phyloP scores from a whole-genome alignment of 2,329 filamentous ascomycete species.

The Ceratocystis huliohia region DNA sequence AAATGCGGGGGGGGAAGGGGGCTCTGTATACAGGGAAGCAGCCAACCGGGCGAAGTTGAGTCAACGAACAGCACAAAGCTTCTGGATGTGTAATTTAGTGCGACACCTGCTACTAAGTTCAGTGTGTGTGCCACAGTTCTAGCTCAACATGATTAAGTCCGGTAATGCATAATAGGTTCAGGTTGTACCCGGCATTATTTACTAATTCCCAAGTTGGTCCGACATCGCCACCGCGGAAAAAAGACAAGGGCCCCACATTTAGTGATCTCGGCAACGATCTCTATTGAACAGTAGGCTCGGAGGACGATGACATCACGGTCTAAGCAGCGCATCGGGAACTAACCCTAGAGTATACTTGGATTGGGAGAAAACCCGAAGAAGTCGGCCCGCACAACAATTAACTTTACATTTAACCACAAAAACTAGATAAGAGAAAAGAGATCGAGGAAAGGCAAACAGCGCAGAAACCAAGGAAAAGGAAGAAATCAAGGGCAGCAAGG shows the following conservation, averaged over 20 bases:
- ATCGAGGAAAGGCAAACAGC: not conserved
- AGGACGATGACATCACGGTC: not conserved
- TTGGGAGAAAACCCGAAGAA: not conserved
- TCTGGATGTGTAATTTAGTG: too few relatives aligned
- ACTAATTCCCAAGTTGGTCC: not conserved
- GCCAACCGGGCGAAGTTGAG: too few relatives aligned
- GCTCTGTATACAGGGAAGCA: too few relatives aligned
- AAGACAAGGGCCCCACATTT: not conserved
- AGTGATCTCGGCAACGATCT: not conserved
- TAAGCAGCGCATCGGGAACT: not conserved
- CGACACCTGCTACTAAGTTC: too few relatives aligned
- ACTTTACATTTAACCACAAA: not conserved
- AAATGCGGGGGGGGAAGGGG: too few relatives aligned
- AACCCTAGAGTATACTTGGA: not conserved
- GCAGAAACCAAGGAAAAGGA: not conserved
- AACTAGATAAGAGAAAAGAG: slow-evolving; percentile 9
- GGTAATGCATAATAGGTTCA: not conserved
- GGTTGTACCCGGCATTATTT: not conserved
- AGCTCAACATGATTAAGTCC: not conserved
- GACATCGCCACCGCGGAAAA: slow-evolving; percentile 9
- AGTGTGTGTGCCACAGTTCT: too few relatives aligned
- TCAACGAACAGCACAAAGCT: too few relatives aligned
- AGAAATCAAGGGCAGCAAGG: slow-evolving; percentile 19
- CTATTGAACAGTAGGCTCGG: not conserved
- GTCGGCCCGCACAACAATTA: not conserved